Evolutionary conservation across 768 basidiomycete species (phyloP).

Genomic region (Zangia roseola): DNA sequence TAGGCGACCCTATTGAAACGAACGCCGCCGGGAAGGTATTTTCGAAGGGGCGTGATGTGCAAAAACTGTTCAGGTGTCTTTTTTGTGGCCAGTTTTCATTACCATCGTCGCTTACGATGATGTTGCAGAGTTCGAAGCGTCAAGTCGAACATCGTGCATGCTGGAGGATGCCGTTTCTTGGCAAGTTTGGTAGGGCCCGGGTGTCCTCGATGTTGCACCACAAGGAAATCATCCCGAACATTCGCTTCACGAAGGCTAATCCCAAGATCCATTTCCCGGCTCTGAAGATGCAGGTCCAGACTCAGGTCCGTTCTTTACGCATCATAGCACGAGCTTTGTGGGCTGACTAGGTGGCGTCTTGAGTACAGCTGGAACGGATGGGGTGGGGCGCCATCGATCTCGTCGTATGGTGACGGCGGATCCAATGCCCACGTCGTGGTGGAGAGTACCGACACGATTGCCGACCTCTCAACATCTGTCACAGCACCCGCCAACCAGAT

Average conservation of each 20-base stretch:
- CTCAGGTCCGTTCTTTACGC: slow-evolving; percentile 11
- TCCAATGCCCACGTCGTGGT: slow-evolving; percentile 35
- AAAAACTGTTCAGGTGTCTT: slow-evolving; percentile 18
- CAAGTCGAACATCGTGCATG: slow-evolving; percentile 26
- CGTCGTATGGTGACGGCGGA: slow-evolving; percentile 35
- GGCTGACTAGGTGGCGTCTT: neutral
- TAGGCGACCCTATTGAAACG: slow-evolving; percentile 50
- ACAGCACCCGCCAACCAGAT: neutral
- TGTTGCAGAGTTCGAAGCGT: slow-evolving; percentile 24
- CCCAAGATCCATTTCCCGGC: slow-evolving; percentile 25
- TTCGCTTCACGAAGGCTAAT: slow-evolving; percentile 28
- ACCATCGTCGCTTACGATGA: neutral
- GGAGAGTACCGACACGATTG: slow-evolving; percentile 23
- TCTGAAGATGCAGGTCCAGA: slow-evolving; percentile 27
- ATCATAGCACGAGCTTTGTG: neutral
- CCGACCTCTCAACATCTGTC: slow-evolving; percentile 11
- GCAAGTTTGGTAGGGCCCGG: slow-evolving; percentile 31
- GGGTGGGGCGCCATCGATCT: slow-evolving; percentile 31
- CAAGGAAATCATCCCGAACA: slow-evolving; percentile 29
- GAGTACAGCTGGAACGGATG: slow-evolving; percentile 23
- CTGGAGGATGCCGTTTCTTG: slow-evolving; percentile 32
- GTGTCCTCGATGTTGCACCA: slow-evolving; percentile 32
- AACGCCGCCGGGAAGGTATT: slow-evolving; percentile 45
- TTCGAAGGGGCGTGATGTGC: slow-evolving; percentile 18
- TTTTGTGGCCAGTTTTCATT: neutral